phyloP scores from a whole-genome alignment of 1,284 basidiomycete genomes.

The Cyathus olla region DNA sequence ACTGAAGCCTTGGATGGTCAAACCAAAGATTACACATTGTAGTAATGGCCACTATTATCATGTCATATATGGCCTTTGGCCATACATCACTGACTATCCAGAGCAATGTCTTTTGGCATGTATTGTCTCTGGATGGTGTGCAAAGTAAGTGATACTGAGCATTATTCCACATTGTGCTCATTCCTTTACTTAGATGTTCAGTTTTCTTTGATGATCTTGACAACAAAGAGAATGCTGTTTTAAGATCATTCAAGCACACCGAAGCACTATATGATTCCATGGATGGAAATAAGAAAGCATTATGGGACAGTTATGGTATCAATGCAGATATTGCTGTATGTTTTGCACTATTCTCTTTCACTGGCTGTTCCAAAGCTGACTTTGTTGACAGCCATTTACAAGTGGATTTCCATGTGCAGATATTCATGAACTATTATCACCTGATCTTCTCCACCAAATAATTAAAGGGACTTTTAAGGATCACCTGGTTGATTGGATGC shows the following conservation, averaged over 20 bases:
- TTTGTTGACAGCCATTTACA: conserved; percentile 44
- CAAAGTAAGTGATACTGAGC: conserved; percentile 21
- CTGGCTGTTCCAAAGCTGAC: neutral
- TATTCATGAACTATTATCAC: conserved; percentile 45
- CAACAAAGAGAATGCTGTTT: neutral
- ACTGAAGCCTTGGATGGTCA: conserved; percentile 36
- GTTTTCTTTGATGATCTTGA: conserved; percentile 9
- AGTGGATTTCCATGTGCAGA: conserved; percentile 39
- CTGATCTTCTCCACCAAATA: conserved; percentile 52
- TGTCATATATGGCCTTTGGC: conserved; percentile 37
- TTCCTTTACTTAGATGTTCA: conserved; percentile 8
- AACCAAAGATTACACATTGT: conserved; percentile 29
- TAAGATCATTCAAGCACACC: conserved; percentile 10
- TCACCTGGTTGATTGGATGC: conserved; percentile 48
- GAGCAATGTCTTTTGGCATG: conserved; percentile 35
- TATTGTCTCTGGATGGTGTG: conserved; percentile 42
- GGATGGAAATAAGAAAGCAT: neutral
- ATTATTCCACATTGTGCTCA: neutral
- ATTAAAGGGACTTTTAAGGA: conserved; percentile 54
- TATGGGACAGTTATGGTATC: conserved; percentile 13
- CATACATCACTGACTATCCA: conserved; percentile 47
- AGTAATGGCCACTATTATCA: conserved; percentile 33
- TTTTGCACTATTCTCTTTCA: neutral
- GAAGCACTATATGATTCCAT: conserved; percentile 1
- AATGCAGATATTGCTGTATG: conserved; percentile 8